Conservation (phyloP, 225 moss, liverwort and hornwort species). For the Straminergon stramineum region DNA sequence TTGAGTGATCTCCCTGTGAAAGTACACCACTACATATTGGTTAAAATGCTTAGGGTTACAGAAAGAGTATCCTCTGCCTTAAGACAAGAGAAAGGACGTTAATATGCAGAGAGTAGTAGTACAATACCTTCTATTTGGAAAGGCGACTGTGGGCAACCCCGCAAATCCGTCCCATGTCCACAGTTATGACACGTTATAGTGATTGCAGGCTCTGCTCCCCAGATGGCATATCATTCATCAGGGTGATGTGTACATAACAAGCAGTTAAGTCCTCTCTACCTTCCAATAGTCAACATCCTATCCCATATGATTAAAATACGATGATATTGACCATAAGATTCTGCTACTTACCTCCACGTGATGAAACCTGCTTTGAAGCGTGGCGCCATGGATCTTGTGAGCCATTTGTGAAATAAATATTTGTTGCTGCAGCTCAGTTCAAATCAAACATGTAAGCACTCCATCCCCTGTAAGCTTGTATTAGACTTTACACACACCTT, state of each 20-base stretch:
- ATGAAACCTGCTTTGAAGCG: slow-evolving; percentile 88
- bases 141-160: slow-evolving; percentile 91
- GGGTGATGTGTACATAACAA: background rate
- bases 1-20: background rate
- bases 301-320: background rate
- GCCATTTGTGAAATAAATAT: slow-evolving; percentile 78
- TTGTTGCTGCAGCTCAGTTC: slow-evolving; percentile 45
- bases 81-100: background rate
- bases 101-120: background rate
- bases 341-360: slow-evolving; percentile 53
- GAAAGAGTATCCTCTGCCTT: background rate
- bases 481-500: background rate
- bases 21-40: background rate
- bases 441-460: slow-evolving; percentile 3
- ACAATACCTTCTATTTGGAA: slow-evolving; percentile 63
- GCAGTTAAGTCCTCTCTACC: background rate
- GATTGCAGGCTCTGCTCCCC: slow-evolving; percentile 70
- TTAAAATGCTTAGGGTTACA: background rate
- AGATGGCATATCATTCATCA: background rate
- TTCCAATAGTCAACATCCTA: background rate
- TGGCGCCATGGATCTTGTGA: slow-evolving; percentile 98
- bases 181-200: slow-evolving; percentile 83
- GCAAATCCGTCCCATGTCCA: slow-evolving; percentile 89
- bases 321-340: background rate
- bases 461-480: background rate